These are phyloP conservation scores for Fraxinus quadrangulata DNA, from an alignment of 257 asterid genomes.

Conservation along the genomic window DNA sequence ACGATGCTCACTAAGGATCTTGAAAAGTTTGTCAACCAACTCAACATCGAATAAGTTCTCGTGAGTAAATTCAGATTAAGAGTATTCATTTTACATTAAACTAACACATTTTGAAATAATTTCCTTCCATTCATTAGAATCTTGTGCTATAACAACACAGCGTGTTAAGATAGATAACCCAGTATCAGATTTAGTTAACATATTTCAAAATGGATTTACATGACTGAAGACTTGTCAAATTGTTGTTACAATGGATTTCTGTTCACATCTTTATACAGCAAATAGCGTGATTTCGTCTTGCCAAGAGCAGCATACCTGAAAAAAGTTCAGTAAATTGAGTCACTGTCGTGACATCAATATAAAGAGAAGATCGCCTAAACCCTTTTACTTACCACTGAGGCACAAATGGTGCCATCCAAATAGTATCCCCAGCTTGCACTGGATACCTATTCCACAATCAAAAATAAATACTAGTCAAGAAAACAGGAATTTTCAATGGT, in stretches of 20 bases:
- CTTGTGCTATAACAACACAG: background rate
- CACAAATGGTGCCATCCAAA: conserved; percentile 99
- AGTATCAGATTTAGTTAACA: background rate
- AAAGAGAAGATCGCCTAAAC: background rate
- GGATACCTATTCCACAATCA: conserved; percentile 71
- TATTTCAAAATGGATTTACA: background rate
- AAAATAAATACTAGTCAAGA: background rate
- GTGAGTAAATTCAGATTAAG: too few relatives aligned
- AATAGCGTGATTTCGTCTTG: conserved; percentile 71
- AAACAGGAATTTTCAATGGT: background rate
- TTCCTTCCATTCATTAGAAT: background rate
- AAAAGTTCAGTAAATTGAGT: background rate
- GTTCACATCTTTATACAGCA: conserved; percentile 90
- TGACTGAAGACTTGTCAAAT: background rate
- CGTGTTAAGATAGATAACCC: background rate
- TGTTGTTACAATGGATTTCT: conserved; percentile 62
- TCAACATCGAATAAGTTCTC: too few relatives aligned
- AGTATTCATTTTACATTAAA: too few relatives aligned
- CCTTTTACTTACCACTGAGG: conserved; percentile 81
- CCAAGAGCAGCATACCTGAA: conserved; percentile 98
- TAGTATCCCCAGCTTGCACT: conserved; percentile 86
- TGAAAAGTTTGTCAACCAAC: too few relatives aligned
- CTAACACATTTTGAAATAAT: too few relatives aligned
- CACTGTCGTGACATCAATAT: background rate
- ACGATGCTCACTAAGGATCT: too few relatives aligned